Conservation (phyloP, 2,329 filamentous ascomycete genomes). For the Stagonosporopsis tanaceti region DNA sequence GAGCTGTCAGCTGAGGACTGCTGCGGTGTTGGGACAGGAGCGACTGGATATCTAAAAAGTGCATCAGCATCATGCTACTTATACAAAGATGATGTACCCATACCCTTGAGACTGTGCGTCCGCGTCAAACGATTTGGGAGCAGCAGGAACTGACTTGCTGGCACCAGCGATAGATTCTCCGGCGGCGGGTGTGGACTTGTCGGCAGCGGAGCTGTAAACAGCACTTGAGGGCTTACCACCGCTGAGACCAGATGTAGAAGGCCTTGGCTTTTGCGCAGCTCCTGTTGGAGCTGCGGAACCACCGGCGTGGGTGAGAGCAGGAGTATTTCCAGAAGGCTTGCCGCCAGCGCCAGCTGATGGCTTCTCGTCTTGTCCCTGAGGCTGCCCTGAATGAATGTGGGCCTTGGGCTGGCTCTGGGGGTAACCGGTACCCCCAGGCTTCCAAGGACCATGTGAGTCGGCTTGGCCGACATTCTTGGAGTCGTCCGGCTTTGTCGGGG, state of each 20-base stretch:
- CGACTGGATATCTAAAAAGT: neutral
- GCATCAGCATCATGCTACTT: neutral
- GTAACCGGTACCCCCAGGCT: neutral
- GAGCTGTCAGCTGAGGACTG: constrained; percentile 7
- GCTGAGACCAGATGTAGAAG: neutral
- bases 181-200: too few species aligned
- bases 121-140: neutral
- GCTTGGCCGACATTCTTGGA: neutral
- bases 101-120: neutral
- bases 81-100: neutral
- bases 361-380: neutral
- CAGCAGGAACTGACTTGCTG: neutral
- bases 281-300: neutral
- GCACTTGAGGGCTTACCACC: neutral
- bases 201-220: neutral
- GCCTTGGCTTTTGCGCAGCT: neutral
- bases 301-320: neutral
- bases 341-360: neutral
- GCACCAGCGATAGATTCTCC: neutral
- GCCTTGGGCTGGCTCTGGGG: neutral
- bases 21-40: neutral
- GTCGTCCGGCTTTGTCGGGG: neutral
- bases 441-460: constrained; percentile 1
- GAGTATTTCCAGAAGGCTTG: neutral
- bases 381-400: neutral